Evolutionary conservation across 768 basidiomycete genomes (phyloP).

Genomic region (Collybia mongolica): DNA sequence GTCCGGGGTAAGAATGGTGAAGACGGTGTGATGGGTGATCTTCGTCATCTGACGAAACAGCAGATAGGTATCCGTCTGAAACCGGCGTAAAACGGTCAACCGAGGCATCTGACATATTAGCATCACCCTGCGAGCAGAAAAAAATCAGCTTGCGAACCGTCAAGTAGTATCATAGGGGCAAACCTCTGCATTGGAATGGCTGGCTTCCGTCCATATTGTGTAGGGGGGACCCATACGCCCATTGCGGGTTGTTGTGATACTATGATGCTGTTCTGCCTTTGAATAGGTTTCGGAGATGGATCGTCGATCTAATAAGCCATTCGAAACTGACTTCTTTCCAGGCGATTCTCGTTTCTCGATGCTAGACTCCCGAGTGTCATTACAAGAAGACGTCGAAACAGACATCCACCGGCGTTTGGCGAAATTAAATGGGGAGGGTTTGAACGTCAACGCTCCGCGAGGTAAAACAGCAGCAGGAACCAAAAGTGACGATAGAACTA

Average conservation of each 20-base stretch:
- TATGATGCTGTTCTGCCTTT: slow-evolving; percentile 8
- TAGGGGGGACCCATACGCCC: too few relatives aligned
- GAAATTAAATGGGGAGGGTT: slow-evolving; percentile 64
- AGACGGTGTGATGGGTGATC: slow-evolving; percentile 7
- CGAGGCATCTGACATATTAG: neutral
- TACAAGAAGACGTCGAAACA: slow-evolving; percentile 19
- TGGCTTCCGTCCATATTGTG: neutral
- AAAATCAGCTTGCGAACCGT: neutral
- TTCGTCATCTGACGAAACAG: slow-evolving; percentile 15
- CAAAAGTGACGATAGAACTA: slow-evolving; percentile 9
- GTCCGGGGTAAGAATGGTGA: slow-evolving; percentile 16
- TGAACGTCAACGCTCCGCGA: slow-evolving; percentile 48
- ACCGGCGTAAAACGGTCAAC: slow-evolving; percentile 11
- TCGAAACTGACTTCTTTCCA: too few relatives aligned
- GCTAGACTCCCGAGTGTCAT: too few relatives aligned
- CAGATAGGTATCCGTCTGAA: slow-evolving; percentile 6
- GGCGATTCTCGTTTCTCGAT: too few relatives aligned
- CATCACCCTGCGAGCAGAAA: neutral
- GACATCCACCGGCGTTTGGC: slow-evolving; percentile 62
- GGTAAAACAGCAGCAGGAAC: slow-evolving; percentile 18
- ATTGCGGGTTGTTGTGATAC: too few relatives aligned
- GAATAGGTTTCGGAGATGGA: neutral
- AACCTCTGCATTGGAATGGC: slow-evolving; percentile 22
- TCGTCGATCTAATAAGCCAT: slow-evolving; percentile 3
- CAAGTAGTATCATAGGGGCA: neutral